Evolutionary conservation across 2,329 filamentous ascomycete species (phyloP).

Genomic region (Metarhizium guizhouense): DNA sequence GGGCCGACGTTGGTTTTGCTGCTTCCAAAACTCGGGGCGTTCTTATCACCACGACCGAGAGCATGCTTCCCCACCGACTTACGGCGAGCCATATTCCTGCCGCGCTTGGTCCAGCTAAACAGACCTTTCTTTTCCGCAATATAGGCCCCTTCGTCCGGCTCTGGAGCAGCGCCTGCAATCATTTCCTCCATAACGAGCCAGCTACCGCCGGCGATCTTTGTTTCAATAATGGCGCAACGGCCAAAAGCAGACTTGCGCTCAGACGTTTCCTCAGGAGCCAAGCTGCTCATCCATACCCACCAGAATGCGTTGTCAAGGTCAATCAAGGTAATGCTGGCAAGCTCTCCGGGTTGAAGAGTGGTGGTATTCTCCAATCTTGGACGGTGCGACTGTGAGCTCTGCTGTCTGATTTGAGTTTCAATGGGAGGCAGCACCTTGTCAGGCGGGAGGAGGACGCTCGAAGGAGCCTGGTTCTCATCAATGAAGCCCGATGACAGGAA

Average conservation of each 20-base stretch:
- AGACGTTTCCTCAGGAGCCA: slow-evolving; percentile 80
- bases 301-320: slow-evolving; percentile 94
- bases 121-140: slow-evolving; percentile 94
- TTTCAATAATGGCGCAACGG: slow-evolving; percentile 86
- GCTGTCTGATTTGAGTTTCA: slow-evolving; percentile 58
- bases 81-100: slow-evolving; percentile 53
- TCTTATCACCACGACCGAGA: slow-evolving; percentile 35
- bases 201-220: slow-evolving; percentile 66
- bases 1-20: slow-evolving; percentile 82
- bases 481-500: slow-evolving; percentile 91
- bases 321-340: slow-evolving; percentile 81
- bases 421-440: slow-evolving; percentile 89
- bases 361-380: slow-evolving; percentile 56
- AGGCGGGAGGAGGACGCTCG: slow-evolving; percentile 73
- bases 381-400: slow-evolving; percentile 79
- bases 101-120: slow-evolving; percentile 75
- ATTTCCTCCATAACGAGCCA: slow-evolving; percentile 97
- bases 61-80: slow-evolving; percentile 61
- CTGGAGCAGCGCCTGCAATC: slow-evolving; percentile 82
- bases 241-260: slow-evolving; percentile 89
- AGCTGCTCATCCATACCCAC: slow-evolving; percentile 99
- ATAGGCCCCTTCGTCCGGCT: slow-evolving; percentile 76
- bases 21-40: slow-evolving; percentile 31
- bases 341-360: slow-evolving; percentile 77
- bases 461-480: slow-evolving; percentile 58